These are phyloP conservation scores for Hypoxylon sp. DNA, from an alignment of 2,329 filamentous ascomycete genomes.

Conservation along the genomic window DNA sequence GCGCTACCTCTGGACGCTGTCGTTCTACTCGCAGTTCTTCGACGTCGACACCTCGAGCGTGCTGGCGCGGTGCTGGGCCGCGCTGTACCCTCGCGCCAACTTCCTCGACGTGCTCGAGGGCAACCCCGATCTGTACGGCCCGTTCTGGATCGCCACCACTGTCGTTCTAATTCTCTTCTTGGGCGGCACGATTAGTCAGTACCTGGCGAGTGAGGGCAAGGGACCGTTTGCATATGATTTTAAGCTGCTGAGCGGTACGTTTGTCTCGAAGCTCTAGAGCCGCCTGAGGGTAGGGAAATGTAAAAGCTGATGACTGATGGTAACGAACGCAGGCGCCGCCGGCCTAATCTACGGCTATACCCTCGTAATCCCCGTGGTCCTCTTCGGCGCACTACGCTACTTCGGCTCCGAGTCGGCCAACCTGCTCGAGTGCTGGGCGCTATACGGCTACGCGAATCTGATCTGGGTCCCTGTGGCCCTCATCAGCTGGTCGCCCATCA, in stretches of 20 bases:
- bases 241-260: conserved; percentile 80
- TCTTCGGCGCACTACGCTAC: conserved; percentile 93
- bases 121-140: conserved; percentile 95
- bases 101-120: conserved; percentile 98
- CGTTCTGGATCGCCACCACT: conserved; percentile 98
- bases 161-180: conserved; percentile 96
- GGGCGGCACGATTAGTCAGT: conserved; percentile 94
- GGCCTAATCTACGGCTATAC: conserved; percentile 97
- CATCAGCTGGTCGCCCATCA: conserved; percentile 89
- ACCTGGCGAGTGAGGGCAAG: conserved; percentile 76
- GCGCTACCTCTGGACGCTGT: conserved; percentile 90
- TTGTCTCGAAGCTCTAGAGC: conserved; percentile 43
- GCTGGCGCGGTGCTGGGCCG: conserved; percentile 84
- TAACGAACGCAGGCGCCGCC: conserved; percentile 72
- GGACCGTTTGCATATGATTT: conserved; percentile 93
- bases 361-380: conserved; percentile 81
- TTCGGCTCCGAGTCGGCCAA: conserved; percentile 95
- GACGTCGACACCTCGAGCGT: conserved; percentile 96
- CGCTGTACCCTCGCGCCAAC: conserved; percentile 91
- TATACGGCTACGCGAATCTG: conserved; percentile 96
- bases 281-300: not conserved
- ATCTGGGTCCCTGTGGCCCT: conserved; percentile 97
- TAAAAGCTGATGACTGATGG: conserved; percentile 10
- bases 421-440: conserved; percentile 91
- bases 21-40: conserved; percentile 98